Evolutionary conservation across 2,329 filamentous ascomycete genomes (phyloP), one percentile per base, ranked within the genome.

Genomic region (Diaporthe humulicola): DNA sequence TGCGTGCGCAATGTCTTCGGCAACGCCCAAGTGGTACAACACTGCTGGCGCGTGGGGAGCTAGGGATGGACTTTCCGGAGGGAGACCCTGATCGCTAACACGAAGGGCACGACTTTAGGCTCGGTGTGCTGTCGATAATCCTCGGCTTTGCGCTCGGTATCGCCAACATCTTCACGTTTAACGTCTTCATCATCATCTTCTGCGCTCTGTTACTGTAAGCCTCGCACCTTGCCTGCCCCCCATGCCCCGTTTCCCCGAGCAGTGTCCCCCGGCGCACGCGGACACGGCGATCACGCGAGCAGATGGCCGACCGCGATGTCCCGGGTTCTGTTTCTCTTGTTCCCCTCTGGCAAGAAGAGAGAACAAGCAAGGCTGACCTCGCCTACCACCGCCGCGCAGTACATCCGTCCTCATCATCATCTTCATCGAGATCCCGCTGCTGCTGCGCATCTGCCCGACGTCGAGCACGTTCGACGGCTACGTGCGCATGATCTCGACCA

Each of bases 391-490:
- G n/a, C 12, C 33, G 56, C 40, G 58, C 78, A 96, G 94, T 58
- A 87, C 89, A 76, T 95, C 89, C 67, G 89, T 92, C 19, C 91
- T 95, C 79, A 80, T 96, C 79, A 93, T 97, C 81, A 87, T 97
- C 81, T 97, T 97, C 85, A 89, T 96, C 82, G 94, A 99, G 85
- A 93, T 99, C 25, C 97, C 97, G 38, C 93, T 98, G 75, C 94
- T 99, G 74, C 93, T 99, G 76, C 94, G 97, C 85, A 98, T 99
- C 87, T 99, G 97, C 88, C 97, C 97, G 74, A 99, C 97, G 8
- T 98, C 96, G 19, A 85, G 93, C 77, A 92, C 90, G 78, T 99
- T 99, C 86, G 97, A 99, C 84, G 88, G 87, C 78, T 93, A 95
- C 83, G 96, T 99, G 84, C 95, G 96, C 85, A 93, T 91, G 81